A percentile compares a stretch with the other conserved stretches of the same genome.
Conservation (phyloP, 83 land plant genomes). For the Thuja plicata region DNA sequence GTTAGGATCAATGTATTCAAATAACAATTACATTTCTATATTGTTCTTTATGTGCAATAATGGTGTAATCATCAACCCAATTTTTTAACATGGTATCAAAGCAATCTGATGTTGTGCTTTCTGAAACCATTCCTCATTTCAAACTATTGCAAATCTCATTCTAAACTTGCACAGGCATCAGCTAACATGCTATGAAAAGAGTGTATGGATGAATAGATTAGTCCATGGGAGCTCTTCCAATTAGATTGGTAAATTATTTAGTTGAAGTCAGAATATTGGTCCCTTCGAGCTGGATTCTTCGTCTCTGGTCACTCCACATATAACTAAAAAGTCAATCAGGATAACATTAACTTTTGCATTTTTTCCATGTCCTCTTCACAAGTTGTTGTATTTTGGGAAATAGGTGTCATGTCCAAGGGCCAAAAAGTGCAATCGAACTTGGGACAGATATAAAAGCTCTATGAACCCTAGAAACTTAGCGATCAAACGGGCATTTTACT, state of each 20-base stretch:
- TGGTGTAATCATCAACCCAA: too few relatives aligned
- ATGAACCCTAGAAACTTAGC: background rate
- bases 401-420: background rate
- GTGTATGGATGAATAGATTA: too few relatives aligned
- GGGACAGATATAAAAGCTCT: background rate
- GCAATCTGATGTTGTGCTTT: too few relatives aligned
- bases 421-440: background rate
- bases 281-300: background rate
- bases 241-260: background rate
- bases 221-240: background rate
- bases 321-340: background rate
- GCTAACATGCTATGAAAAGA: too few relatives aligned
- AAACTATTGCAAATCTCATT: too few relatives aligned
- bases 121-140: too few relatives aligned
- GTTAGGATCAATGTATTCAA: too few relatives aligned
- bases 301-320: background rate
- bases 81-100: too few relatives aligned
- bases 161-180: too few relatives aligned
- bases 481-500: background rate
- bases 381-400: background rate
- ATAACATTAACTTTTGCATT: background rate
- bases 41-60: too few relatives aligned
- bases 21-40: too few relatives aligned
- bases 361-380: background rate
- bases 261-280: background rate